Conservation (phyloP, 2,329 filamentous ascomycete genomes). For the Dryadomyces quercus-mongolicae region DNA sequence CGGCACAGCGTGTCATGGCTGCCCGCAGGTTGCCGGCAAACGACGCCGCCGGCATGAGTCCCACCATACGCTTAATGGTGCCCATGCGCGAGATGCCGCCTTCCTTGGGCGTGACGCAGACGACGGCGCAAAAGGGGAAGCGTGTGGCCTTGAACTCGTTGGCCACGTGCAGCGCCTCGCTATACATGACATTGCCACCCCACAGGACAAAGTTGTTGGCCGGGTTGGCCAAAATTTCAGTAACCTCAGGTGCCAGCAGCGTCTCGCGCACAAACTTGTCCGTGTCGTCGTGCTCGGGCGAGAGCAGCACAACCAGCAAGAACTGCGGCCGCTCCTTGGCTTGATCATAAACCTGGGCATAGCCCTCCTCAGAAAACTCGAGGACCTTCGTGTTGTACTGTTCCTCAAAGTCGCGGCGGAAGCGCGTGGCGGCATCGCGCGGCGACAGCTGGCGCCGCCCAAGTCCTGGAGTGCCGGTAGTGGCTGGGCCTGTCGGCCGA, state of each 20-base stretch:
- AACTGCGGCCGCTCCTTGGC: conserved; percentile 90
- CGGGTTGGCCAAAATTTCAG: conserved; percentile 61
- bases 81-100: conserved; percentile 69
- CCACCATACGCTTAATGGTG: conserved; percentile 66
- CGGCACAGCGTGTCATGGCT: conserved; percentile 63
- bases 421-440: conserved; percentile 75
- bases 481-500: conserved; percentile 31
- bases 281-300: conserved; percentile 91
- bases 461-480: conserved; percentile 33
- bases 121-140: conserved; percentile 77
- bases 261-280: conserved; percentile 71
- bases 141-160: conserved; percentile 78
- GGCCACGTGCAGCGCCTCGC: conserved; percentile 90
- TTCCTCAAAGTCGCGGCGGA: conserved; percentile 89
- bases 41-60: conserved; percentile 56
- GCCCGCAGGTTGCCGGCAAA: conserved; percentile 64
- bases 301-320: conserved; percentile 75
- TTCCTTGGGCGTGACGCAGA: conserved; percentile 78
- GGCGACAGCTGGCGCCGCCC: conserved; percentile 64
- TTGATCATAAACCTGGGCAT: conserved; percentile 80
- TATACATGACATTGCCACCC: conserved; percentile 86
- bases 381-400: conserved; percentile 66
- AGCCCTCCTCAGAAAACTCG: conserved; percentile 76
- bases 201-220: conserved; percentile 75
- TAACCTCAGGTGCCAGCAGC: conserved; percentile 62